Evolutionary conservation across 371 early-diverging fungal genomes (phyloP), one percentile per base, ranked within the genome.

Genomic region (Mucor irregularis): DNA sequence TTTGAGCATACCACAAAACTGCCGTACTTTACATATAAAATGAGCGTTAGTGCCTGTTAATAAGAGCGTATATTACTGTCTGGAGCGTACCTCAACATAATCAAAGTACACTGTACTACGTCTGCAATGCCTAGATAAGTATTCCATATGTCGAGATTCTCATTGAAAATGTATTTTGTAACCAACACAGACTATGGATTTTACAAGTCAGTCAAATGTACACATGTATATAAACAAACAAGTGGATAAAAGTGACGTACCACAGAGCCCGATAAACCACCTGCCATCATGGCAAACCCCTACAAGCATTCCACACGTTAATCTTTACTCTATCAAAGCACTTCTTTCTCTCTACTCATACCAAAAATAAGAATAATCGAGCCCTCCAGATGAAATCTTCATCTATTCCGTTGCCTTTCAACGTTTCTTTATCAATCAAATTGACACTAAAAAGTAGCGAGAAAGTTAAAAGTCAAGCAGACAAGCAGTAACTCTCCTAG

Each of bases 261-360:
- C 48, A 88, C 71, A 5, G 87, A 84, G 10, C 91, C 89, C 28
- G 88, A 87, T 22, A 91, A 65, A 19, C 89, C 81, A 26, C 89
- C 89, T 10, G 89, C 83, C 68, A 89, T 83, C 64, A 88, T 67
- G 2, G 90, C 76, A 47, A 88, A 86, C 5, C 91, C 91, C 73
- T 73, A 47, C 30, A 25, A 25, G 14, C 3, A 13, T 21, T 17
- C 13, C 30, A 38, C 16, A 25, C n/a, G 3, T 14, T 11, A n/a
- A n/a, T 46, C 2, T 10, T 4, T 26, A 34, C 5, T 28, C 9
- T 24, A 22, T 39, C 31, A 6, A 1, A 16, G 3, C 49, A 9
- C 13, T 34, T 0, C 16, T 29, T 6, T 3, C 6, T 34, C 21
- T 21, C n/a, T 1, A 43, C 30, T 4, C n/a, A 17, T 65, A 71